These are phyloP conservation scores for Saccharomyces eubayanus DNA, from an alignment of 805 yeast species.

Conservation along the genomic window DNA sequence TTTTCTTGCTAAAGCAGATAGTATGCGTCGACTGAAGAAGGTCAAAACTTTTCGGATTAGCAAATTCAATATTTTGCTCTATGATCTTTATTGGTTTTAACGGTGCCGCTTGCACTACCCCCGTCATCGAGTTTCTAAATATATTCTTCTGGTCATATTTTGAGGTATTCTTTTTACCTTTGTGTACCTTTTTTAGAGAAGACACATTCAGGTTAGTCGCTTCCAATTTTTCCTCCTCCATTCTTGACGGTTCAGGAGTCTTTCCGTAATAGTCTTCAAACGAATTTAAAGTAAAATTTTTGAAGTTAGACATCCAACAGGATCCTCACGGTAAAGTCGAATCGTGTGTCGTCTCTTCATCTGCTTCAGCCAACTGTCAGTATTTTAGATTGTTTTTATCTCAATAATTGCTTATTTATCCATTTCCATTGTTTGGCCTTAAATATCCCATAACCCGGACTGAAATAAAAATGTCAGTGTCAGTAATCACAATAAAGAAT, in stretches of 20 bases:
- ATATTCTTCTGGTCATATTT: neutral
- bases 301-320: neutral
- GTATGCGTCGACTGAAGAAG: neutral
- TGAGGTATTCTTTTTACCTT: neutral
- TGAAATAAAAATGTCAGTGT: neutral
- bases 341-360: neutral
- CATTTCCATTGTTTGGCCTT: neutral
- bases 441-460: neutral
- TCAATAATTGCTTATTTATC: neutral
- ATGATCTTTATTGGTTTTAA: neutral
- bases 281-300: neutral
- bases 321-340: neutral
- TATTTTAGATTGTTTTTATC: neutral
- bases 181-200: neutral
- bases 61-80: neutral
- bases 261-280: neutral
- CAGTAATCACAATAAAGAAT: neutral
- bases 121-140: neutral
- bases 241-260: neutral
- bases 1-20: neutral
- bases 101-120: neutral
- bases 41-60: neutral
- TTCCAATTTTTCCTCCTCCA: neutral
- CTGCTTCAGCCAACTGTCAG: neutral
- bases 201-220: neutral